These are phyloP conservation scores for Herpetomonas samuelpessoai DNA, from an alignment of 208 protist species.

Conservation along the genomic window DNA sequence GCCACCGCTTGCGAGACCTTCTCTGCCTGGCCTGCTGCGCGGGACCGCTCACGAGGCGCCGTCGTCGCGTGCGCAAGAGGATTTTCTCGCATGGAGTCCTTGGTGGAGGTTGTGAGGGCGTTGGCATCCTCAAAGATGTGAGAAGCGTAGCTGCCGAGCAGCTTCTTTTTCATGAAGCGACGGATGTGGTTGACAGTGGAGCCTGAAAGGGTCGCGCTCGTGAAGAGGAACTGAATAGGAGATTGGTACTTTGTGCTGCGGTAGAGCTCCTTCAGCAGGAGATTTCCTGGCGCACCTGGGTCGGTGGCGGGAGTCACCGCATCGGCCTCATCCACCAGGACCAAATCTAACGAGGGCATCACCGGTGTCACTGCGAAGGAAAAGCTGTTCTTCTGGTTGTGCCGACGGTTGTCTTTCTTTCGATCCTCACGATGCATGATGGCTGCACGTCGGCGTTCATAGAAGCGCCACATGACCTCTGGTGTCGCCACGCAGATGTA, in stretches of 20 bases:
- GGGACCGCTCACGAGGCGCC: not conserved
- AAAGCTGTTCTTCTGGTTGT: constrained; percentile 34
- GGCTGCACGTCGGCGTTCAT: constrained; percentile 37
- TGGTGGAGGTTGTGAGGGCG: not conserved
- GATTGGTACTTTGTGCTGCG: constrained; percentile 85
- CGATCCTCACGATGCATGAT: constrained; percentile 41
- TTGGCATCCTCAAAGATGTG: constrained; percentile 64
- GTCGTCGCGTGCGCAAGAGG: constrained; percentile 12
- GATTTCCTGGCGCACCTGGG: constrained; percentile 65
- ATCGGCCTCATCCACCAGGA: constrained; percentile 89
- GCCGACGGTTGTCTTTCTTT: constrained; percentile 1
- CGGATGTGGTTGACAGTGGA: constrained; percentile 88
- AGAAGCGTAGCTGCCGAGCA: constrained; percentile 61
- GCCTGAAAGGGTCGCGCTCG: constrained; percentile 79
- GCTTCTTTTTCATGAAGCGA: constrained; percentile 86
- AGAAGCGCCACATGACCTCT: constrained; percentile 73
- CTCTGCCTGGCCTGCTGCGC: not conserved
- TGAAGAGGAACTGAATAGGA: constrained; percentile 85
- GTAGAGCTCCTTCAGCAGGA: constrained; percentile 82
- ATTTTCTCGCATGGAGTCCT: not conserved
- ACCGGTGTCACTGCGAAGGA: constrained; percentile 73
- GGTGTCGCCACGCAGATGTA: constrained; percentile 84
- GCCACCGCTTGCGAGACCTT: constrained; percentile 39
- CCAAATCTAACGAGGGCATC: constrained; percentile 68
- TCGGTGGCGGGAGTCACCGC: constrained; percentile 71